These are phyloP conservation scores for Fusarium sp. DNA, from an alignment of 2,329 filamentous ascomycete genomes.

Conservation along the genomic window DNA sequence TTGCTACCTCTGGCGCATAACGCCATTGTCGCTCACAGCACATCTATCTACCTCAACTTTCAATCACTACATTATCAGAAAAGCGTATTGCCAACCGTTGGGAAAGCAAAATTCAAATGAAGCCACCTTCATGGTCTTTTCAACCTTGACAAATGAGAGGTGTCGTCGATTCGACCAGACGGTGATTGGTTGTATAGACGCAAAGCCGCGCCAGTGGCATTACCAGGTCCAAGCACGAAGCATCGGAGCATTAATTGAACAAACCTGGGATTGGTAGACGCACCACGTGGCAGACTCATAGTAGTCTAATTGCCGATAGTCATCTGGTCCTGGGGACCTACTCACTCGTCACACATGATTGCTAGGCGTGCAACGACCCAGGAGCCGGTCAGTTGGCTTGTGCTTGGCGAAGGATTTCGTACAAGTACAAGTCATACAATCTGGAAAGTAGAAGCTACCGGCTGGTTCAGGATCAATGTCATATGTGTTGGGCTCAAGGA, in stretches of 20 bases:
- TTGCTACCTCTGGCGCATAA: neutral
- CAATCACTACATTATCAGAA: neutral
- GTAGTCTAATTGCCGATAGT: neutral
- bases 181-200: constrained; percentile 5
- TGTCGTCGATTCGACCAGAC: neutral
- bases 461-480: neutral
- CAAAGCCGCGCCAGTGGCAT: neutral
- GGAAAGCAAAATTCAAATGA: constrained; percentile 14
- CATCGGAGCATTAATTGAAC: neutral
- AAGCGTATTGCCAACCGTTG: neutral
- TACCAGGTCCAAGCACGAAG: neutral
- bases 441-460: neutral
- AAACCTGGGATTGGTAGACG: neutral
- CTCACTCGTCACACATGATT: neutral
- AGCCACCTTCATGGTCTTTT: neutral
- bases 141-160: neutral
- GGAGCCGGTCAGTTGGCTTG: neutral
- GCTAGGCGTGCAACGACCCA: neutral
- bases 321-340: neutral
- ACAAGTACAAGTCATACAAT: neutral
- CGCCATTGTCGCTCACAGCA: neutral
- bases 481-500: neutral
- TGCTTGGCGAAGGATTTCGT: neutral
- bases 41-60: neutral
- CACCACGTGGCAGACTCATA: constrained; percentile 5